Conservation (phyloP, 257 asterid species). For the Penstemon barbatus region DNA sequence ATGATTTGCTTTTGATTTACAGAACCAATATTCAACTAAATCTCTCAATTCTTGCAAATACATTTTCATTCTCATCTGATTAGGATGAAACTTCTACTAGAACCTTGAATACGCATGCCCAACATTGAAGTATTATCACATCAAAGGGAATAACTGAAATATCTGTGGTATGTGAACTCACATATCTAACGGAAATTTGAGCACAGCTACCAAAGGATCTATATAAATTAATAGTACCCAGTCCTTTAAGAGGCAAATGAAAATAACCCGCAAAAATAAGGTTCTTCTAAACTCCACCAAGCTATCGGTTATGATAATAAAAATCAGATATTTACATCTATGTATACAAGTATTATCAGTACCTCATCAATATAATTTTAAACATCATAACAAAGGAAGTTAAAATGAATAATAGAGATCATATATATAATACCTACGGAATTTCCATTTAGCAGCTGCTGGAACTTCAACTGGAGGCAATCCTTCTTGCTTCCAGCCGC, state of each 20-base stretch:
- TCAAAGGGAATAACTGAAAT: background rate
- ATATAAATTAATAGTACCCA: background rate
- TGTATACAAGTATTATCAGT: background rate
- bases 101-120: background rate
- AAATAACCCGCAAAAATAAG: background rate
- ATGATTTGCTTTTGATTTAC: background rate
- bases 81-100: background rate
- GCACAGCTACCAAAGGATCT: background rate
- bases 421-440: constrained; percentile 52
- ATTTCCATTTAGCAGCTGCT: constrained; percentile 97
- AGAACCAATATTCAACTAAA: background rate
- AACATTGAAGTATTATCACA: background rate
- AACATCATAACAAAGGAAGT: constrained; percentile 3
- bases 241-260: constrained; percentile 3
- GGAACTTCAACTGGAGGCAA: constrained; percentile 99
- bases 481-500: constrained; percentile 88
- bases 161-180: background rate
- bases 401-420: constrained; percentile 6
- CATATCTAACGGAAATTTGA: background rate
- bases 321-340: background rate
- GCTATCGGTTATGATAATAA: background rate
- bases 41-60: background rate
- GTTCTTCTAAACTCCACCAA: background rate
- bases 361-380: constrained; percentile 1
- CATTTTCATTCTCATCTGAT: background rate